Evolutionary conservation across 106 monocot species (phyloP), one percentile per base, ranked within the genome.

Genomic region (Vanilla planifolia): DNA sequence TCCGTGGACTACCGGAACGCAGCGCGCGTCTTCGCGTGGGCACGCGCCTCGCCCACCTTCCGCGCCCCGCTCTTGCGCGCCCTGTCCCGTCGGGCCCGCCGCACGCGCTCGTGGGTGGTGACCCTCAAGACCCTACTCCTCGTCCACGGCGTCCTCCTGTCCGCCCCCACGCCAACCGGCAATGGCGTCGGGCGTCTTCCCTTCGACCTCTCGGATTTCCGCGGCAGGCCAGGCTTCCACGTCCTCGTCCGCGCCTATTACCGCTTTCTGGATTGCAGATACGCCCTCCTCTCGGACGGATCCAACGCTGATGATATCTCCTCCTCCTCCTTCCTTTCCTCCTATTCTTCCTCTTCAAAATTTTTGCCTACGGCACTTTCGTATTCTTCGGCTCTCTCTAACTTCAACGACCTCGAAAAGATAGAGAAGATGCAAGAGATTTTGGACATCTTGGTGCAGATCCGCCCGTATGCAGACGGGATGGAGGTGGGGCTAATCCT

Each of bases 61-160:
- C 69, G 75, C 11, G 30, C 32, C 5, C 77, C 75, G 17, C 67
- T 89, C 47, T 73, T 89, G 78, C 60, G 73, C 50, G 64, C 70
- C 3, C 63, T 88, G 4, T 43, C 84, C 7, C 72, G 83, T 19
- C 79, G 94, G 0, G 76, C 85, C 19, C 48, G 43, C 29, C 61
- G 82, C 8, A 89, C 94, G 1, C 67, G 73, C 8, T 75, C 64
- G 61, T 94, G 94, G 94, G 74, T 64, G 19, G 94, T 94, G 6
- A 89, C 86, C 41, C 82, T 94, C 67, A 89, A 94, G 65, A 55
- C 77, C 24, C 82, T 94, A 33, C 77, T 89, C 50, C 62, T 89
- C 63, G 57, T 62, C 63, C 93, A 94, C 26, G 85, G 89, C 61
- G 71, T 92, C 26, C 74, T 94, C 47, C 58, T 94, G 47, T 73